These are phyloP conservation scores for Thelephora ganbajun DNA, from an alignment of 768 basidiomycete species.

Conservation along the genomic window DNA sequence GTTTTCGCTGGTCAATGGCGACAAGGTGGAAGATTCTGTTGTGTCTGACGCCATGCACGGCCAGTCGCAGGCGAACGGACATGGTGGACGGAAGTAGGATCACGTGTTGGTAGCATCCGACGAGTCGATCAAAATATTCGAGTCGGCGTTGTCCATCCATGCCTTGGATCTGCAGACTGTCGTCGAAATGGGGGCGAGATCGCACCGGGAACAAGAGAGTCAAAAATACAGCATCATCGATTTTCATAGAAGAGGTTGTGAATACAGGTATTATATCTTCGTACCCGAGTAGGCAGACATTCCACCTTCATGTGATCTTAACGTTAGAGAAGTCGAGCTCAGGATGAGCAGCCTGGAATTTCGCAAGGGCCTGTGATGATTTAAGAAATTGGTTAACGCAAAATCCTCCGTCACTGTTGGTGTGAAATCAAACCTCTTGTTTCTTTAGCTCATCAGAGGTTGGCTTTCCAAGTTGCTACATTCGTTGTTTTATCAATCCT, in stretches of 20 bases:
- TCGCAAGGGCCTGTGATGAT: conserved; percentile 53
- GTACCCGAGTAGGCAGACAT: neutral
- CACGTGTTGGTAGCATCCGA: no score
- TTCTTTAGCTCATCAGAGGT: conserved; percentile 93
- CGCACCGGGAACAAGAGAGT: no score
- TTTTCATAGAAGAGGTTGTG: no score
- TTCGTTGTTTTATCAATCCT: neutral
- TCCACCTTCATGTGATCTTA: conserved; percentile 49
- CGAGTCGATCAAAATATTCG: no score
- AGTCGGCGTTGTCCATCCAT: no score
- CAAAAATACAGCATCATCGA: no score
- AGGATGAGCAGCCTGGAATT: conserved; percentile 82
- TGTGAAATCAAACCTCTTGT: conserved; percentile 44
- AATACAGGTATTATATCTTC: neutral
- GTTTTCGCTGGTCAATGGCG: conserved; percentile 55
- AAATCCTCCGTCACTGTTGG: neutral
- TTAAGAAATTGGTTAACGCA: conserved; percentile 2
- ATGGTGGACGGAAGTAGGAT: conserved; percentile 24
- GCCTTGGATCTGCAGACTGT: no score
- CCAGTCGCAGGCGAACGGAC: conserved; percentile 76
- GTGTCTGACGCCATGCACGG: conserved; percentile 67
- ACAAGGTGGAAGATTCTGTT: conserved; percentile 75
- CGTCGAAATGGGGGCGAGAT: no score
- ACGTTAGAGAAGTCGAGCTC: conserved; percentile 92
- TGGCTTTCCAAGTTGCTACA: conserved; percentile 87